Conservation (phyloP, 768 basidiomycete genomes). For the Leccinum uliginosum region DNA sequence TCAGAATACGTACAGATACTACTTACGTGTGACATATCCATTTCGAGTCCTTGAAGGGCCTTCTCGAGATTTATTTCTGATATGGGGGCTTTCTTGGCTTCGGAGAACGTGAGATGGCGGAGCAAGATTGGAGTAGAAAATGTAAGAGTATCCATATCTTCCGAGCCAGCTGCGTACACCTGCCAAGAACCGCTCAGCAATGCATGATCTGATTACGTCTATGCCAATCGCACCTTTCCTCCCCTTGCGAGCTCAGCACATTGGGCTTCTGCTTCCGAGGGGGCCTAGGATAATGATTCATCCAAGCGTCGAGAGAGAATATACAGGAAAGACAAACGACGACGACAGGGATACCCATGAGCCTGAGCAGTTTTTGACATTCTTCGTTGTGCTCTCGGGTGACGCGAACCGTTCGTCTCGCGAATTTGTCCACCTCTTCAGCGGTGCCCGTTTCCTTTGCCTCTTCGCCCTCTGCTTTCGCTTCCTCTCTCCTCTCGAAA, state of each 20-base stretch:
- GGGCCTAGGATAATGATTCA: slow-evolving; percentile 57
- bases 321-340: slow-evolving; percentile 50
- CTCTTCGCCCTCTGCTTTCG: slow-evolving; percentile 92
- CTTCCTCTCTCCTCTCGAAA: slow-evolving; percentile 86
- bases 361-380: slow-evolving; percentile 74
- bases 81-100: slow-evolving; percentile 96
- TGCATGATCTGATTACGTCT: background rate
- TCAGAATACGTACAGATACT: background rate
- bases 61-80: slow-evolving; percentile 81
- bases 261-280: slow-evolving; percentile 98
- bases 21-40: slow-evolving; percentile 84
- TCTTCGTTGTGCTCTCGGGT: slow-evolving; percentile 97
- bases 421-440: slow-evolving; percentile 89
- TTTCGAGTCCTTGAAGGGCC: slow-evolving; percentile 83
- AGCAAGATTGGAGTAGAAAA: slow-evolving; percentile 89
- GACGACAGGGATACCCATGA: slow-evolving; percentile 98
- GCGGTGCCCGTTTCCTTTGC: slow-evolving; percentile 94
- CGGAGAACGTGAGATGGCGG: slow-evolving; percentile 96
- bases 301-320: background rate
- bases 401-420: slow-evolving; percentile 89
- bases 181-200: slow-evolving; percentile 25
- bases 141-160: slow-evolving; percentile 99
- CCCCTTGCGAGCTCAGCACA: slow-evolving; percentile 97
- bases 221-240: slow-evolving; percentile 60
- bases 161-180: slow-evolving; percentile 97